Base-by-base conservation (phyloP, 1,284 basidiomycete species). In the Austroboletus niveus region DNA sequence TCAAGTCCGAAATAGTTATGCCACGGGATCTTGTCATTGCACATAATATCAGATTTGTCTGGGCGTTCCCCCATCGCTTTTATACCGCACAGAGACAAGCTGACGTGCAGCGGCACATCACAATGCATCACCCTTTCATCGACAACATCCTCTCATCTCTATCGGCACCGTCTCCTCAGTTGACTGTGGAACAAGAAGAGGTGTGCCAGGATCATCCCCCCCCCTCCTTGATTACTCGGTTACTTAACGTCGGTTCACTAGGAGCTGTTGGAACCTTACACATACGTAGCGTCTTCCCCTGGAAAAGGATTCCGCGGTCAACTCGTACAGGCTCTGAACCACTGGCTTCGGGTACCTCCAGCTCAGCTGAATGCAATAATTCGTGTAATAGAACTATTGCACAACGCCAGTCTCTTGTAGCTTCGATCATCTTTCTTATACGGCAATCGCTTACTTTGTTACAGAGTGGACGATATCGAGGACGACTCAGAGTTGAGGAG, bases 281-380 rank as follows among this genome's bases (percentile, higher is more conserved):
- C 81, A 1, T 98, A 97, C 68, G 82, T 97, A 46, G 87, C 84
- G 15, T 81, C 88, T 1, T 85, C 85, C 49, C 92, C 92, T 0
- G 95, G 97, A 17, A 99, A 99, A 71, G 94, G 98, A 57, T 87
- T 99, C 54, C 85, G 96, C 11, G 79, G 84, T 1, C 83, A 87
- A 57, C 82, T 99, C 65, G 93, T 98, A 52, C 87, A 88, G 44
- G 94, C 96, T 0, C 97, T 99, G 78, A 94, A 98, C 62, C 58
- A 76, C 1, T 99, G 96, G 96, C 79, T 99, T 14, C 70, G 85
- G 10, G 93, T 98, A 0, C 88, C 91, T 0, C 61, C 75, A 24
- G 77, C 81, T 22, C 87, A 89, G 64, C 79, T 98, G 4, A 72
- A 74, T 17, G 73, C 87, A 35, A 93, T 99, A 57, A 78, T 85